Conservation (phyloP, 805 yeast species). For the Wickerhamomyces alni region DNA sequence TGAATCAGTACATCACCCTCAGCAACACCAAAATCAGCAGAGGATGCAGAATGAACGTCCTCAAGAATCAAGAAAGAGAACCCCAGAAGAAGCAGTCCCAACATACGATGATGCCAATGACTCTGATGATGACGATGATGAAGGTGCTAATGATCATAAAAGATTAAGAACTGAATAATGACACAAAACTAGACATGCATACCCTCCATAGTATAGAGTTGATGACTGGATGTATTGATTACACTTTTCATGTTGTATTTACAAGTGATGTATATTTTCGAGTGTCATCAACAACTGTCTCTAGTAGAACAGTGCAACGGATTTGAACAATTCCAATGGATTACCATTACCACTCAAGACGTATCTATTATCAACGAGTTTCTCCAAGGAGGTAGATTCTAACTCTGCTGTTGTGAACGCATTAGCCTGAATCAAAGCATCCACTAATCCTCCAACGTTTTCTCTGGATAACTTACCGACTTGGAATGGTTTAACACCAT, state of each 20-base stretch:
- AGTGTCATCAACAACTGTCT: neutral
- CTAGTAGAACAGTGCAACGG: slow-evolving; percentile 20
- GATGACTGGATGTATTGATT: neutral
- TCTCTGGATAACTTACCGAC: slow-evolving; percentile 38
- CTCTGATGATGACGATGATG: slow-evolving; percentile 9
- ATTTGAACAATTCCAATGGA: slow-evolving; percentile 30
- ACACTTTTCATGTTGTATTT: neutral
- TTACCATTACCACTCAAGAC: slow-evolving; percentile 62
- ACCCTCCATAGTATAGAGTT: neutral
- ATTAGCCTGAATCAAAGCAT: slow-evolving; percentile 34
- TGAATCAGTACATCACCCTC: slow-evolving; percentile 1
- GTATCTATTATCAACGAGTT: slow-evolving; percentile 42
- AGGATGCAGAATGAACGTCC: neutral
- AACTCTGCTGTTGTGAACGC: slow-evolving; percentile 32
- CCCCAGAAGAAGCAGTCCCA: neutral
- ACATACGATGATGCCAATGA: slow-evolving; percentile 4
- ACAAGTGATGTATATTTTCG: neutral
- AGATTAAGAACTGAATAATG: slow-evolving; percentile 5
- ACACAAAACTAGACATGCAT: no score
- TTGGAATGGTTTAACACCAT: slow-evolving; percentile 30
- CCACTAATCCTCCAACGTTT: slow-evolving; percentile 38
- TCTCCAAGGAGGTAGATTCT: slow-evolving; percentile 26
- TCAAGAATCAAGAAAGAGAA: neutral
- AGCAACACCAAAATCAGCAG: slow-evolving; percentile 3
- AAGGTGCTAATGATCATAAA: slow-evolving; percentile 8